Percentiles rank a stretch among this genome's conserved stretches.
phyloP scores from a whole-genome alignment of 306 rosid species.

The Gastrolobium bilobum region DNA sequence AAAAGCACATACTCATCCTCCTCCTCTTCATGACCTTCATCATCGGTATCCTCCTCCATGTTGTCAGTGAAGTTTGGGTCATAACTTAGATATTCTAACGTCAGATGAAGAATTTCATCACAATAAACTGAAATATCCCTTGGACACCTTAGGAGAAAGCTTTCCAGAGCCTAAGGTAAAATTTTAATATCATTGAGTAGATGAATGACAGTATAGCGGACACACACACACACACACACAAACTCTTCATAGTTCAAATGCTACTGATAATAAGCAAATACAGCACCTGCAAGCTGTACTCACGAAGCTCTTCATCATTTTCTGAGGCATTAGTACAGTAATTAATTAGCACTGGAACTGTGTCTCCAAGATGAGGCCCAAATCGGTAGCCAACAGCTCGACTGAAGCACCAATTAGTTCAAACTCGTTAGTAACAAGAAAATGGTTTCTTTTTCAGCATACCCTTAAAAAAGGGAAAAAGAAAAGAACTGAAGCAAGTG shows the following conservation, averaged over 20 bases:
- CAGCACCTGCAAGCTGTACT: conserved; percentile 94
- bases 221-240: conserved; percentile 9
- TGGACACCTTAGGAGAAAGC: conserved; percentile 97
- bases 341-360: conserved; percentile 87
- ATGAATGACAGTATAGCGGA: not conserved
- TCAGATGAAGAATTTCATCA: conserved; percentile 88
- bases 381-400: conserved; percentile 99
- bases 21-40: conserved; percentile 91
- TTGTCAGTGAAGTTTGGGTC: conserved; percentile 99
- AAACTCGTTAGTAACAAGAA: conserved; percentile 42
- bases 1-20: conserved; percentile 87
- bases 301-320: conserved; percentile 99
- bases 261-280: conserved; percentile 29
- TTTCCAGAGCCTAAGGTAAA: conserved; percentile 81
- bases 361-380: conserved; percentile 93
- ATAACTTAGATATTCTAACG: conserved; percentile 88
- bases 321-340: conserved; percentile 92
- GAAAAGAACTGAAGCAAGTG: conserved; percentile 9
- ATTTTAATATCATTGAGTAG: conserved; percentile 43
- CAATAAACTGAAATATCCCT: conserved; percentile 89
- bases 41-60: conserved; percentile 99
- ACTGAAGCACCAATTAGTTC: conserved; percentile 59
- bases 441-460: conserved; percentile 15
- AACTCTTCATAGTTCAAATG: not conserved
- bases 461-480: too few species aligned